Conservation (phyloP, 176 grass and related monocot genomes). For the Raddia guianensis region DNA sequence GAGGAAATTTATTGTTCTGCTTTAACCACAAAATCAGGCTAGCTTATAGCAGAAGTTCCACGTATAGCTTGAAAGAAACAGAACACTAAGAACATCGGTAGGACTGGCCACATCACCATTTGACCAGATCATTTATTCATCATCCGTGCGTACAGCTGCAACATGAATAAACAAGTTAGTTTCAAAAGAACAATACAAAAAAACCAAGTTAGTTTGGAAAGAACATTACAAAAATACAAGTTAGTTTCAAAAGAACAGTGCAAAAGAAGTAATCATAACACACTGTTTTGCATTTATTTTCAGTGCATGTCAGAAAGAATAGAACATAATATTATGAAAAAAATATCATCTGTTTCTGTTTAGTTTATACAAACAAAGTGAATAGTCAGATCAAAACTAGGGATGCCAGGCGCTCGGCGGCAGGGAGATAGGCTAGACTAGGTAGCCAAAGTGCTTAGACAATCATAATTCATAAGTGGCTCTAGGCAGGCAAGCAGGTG, state of each 20-base stretch:
- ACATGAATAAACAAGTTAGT: conserved; percentile 27
- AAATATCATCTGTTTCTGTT: not conserved
- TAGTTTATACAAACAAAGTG: not conserved
- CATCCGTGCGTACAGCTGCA: conserved; percentile 58
- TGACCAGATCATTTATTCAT: conserved; percentile 45
- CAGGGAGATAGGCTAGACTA: too few relatives aligned
- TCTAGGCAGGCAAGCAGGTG: too few relatives aligned
- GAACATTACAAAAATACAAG: not conserved
- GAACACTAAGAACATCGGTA: conserved; percentile 27
- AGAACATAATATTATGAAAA: not conserved
- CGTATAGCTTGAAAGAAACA: conserved; percentile 31
- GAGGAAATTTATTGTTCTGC: conserved; percentile 49
- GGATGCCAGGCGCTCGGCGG: too few relatives aligned
- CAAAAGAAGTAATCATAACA: not conserved
- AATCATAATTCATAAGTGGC: too few relatives aligned
- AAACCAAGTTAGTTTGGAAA: conserved; percentile 15
- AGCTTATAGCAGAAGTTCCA: conserved; percentile 33
- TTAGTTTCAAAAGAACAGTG: conserved; percentile 23
- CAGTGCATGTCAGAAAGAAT: not conserved
- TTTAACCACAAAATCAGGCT: conserved; percentile 32
- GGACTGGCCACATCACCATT: conserved; percentile 28
- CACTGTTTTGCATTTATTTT: not conserved
- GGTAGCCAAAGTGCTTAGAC: too few relatives aligned
- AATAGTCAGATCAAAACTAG: not conserved
- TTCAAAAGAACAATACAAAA: not conserved